Base-by-base conservation (phyloP, 805 yeast genomes). In the Kurtzmaniella fragi region DNA sequence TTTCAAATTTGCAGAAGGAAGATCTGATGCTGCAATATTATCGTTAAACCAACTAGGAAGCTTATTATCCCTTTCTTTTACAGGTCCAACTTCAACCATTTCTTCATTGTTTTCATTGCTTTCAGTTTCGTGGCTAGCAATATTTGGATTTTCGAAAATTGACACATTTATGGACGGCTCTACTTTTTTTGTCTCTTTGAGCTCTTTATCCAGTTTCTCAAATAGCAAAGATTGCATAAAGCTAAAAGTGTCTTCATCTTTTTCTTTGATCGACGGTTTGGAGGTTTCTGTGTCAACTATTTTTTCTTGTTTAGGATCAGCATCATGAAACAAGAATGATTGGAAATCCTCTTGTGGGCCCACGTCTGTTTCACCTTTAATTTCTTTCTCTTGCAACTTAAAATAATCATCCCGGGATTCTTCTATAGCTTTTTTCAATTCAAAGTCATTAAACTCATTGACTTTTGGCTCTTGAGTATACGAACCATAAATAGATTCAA, bases 391-490 rank as follows among this genome's bases (percentile, higher is more conserved):
- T 17, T 57, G 49, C 41, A 61, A 40, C 4, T 45, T 38, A 11
- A 50, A 37, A 27, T 67, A 66, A 28, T 77, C 80, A 38, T 54
- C 48, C 41, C 71, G 70, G 2, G 78, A 73, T 28, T 58, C 62
- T 35, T 67, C 73, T 31, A 78, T 68, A 0, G 84, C 82, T 30
- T 50, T 49, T 42, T 59, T 57, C 25, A 79, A 52, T 35, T 74
- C 73, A 32, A 52, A 52, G 33, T 66, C 53, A 39, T 67, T 64
- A 30, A 56, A 53, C 27, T 34, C 46, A 26, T 44, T 46, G 31
- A 25, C 35, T 7, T 28, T 28, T 35, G 35, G 35, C 13, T 38
- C 45, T 14, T 43, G 40, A 35, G 43, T 46, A 41, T 51, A 63
- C 44, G 54, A 57, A 6, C 54, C 59, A 41, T 68, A 68, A 1